Percentiles rank a stretch among this genome's conserved stretches.
Conservation (phyloP, 1,139 yeast species). For the Sugiyamaella castrensis region DNA sequence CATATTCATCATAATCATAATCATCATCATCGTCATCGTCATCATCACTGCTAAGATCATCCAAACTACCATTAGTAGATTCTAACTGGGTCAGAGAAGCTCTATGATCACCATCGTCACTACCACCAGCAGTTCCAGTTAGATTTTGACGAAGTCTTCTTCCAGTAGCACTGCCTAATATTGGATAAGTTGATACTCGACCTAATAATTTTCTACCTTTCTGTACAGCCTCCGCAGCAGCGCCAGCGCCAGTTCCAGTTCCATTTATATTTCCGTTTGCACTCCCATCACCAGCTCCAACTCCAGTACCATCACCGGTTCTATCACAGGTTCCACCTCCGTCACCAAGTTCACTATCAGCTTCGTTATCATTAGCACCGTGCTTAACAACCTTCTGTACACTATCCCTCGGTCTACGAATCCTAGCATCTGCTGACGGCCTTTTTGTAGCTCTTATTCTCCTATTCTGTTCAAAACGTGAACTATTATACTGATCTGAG, state of each 20-base stretch:
- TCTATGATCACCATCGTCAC: background rate
- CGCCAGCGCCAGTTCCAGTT: too few relatives aligned
- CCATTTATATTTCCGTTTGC: background rate
- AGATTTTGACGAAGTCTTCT: too few relatives aligned
- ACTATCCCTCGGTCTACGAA: background rate
- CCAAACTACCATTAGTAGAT: background rate
- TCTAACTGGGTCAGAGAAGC: background rate
- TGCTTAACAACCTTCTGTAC: background rate
- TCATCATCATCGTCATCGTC: conserved; percentile 13
- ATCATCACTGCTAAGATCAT: conserved; percentile 15
- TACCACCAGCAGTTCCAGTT: background rate
- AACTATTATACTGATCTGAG: conserved; percentile 1
- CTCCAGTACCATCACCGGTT: too few relatives aligned
- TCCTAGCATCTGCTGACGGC: too few relatives aligned
- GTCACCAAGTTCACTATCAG: background rate
- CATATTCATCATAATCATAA: conserved; percentile 10
- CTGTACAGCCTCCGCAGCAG: too few relatives aligned
- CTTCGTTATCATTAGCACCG: background rate
- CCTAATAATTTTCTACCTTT: too few relatives aligned
- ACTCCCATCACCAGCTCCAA: background rate
- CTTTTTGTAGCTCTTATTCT: conserved; percentile 1
- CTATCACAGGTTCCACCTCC: background rate
- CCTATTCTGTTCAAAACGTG: conserved; percentile 3
- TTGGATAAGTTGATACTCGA: too few relatives aligned
- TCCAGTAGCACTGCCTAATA: too few relatives aligned